Evolutionary conservation across 2,329 filamentous ascomycete genomes (phyloP), one percentile per base, ranked within the genome.

Genomic region (Dothidotthia symphoricarpi): DNA sequence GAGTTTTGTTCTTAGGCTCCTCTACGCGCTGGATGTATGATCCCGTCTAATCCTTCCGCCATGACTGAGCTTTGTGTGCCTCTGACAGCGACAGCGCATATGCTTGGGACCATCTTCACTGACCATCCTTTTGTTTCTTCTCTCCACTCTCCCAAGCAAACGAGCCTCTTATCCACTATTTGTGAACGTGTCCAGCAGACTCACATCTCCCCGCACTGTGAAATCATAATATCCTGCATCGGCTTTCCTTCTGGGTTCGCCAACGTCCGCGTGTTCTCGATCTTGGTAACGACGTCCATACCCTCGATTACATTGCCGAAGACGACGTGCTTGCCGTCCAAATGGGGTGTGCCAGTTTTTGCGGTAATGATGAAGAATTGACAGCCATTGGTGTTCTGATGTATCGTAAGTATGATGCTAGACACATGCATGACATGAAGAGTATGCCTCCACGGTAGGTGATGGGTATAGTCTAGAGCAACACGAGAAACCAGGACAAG

Each of bases 361-460:
- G 85, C 85, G 0, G 87, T 93, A 2, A 90, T 96, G 72, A 97
- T 91, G 76, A 98, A 98, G 75, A 98, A 98, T 63, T 97, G 93
- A 43, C 82, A 89, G 25, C 93, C 93, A 67, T 97, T 97, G 51
- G 87, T 91, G 69, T 96, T 86, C 36, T n/a, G n/a, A n/a, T n/a
- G n/a, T n/a, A n/a, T n/a, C n/a, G n/a, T 46, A 22, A 0, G 3
- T 26, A 14, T n/a, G 10, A 11, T 24, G 26, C 3, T 8, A 29
- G 17, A 30, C 27, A n/a, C 10, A 4, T 24, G 16, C 12, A 13
- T 13, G 27, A 11, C 10, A 28, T 24, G n/a, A n/a, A n/a, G n/a
- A n/a, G n/a, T n/a, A n/a, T n/a, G n/a, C n/a, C n/a, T n/a, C n/a
- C n/a, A n/a, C n/a, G n/a, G n/a, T n/a, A n/a, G n/a, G n/a, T n/a